These are phyloP conservation scores for Globisporangium yorkense DNA, from an alignment of 352 stramenopile species.

Conservation along the genomic window DNA sequence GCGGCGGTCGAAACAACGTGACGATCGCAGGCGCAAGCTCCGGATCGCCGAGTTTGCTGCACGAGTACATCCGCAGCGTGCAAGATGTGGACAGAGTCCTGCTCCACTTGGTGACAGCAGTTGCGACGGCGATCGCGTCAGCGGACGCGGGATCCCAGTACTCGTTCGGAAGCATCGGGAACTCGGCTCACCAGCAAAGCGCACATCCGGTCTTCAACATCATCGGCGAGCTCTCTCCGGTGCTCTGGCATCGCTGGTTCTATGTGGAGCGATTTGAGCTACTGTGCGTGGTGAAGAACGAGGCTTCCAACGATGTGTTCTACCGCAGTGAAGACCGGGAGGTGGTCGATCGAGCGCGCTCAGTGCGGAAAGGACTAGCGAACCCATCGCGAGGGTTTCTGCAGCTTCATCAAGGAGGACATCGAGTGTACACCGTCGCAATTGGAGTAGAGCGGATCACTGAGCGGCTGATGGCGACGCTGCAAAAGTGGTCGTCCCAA, in stretches of 20 bases:
- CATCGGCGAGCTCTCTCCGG: conserved; percentile 78
- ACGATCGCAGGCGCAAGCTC: conserved; percentile 2
- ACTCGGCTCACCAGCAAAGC: conserved; percentile 28
- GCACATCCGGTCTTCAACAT: conserved; percentile 88
- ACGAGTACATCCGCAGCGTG: conserved; percentile 81
- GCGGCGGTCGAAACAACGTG: background rate
- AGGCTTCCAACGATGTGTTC: conserved; percentile 53
- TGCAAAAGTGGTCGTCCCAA: conserved; percentile 79
- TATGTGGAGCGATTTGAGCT: conserved; percentile 86
- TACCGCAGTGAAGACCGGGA: conserved; percentile 43
- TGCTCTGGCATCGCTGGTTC: conserved; percentile 90
- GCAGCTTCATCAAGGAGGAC: conserved; percentile 24
- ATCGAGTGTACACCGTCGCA: conserved; percentile 22
- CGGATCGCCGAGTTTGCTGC: conserved; percentile 44
- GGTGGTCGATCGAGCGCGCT: conserved; percentile 25
- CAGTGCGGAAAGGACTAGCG: conserved; percentile 17
- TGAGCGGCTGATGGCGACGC: conserved; percentile 44
- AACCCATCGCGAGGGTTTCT: conserved; percentile 24
- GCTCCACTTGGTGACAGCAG: conserved; percentile 79
- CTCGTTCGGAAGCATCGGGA: conserved; percentile 58
- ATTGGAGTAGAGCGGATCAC: conserved; percentile 54
- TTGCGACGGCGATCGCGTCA: conserved; percentile 34
- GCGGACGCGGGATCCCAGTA: conserved; percentile 47
- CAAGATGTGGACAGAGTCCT: conserved; percentile 84
- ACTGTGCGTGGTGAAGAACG: conserved; percentile 64